Percentiles rank a stretch among this genome's conserved stretches.
phyloP scores from a whole-genome alignment of 129 eudicot species.

The Arctium minus region DNA sequence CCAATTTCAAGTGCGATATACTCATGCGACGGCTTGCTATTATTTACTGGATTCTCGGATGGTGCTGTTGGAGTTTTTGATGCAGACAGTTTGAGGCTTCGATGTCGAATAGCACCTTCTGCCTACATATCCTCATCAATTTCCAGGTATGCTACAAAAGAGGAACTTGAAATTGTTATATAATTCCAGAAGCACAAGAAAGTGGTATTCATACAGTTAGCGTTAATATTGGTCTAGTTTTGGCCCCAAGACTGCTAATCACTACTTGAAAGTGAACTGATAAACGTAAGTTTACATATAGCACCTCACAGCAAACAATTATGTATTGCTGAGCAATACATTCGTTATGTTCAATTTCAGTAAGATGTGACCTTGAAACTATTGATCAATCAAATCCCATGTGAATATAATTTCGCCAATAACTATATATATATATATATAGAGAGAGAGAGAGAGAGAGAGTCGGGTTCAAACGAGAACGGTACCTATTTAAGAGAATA shows the following conservation, averaged over 20 bases:
- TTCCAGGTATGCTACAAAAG: constrained; percentile 40
- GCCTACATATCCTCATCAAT: constrained; percentile 61
- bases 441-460: too few species aligned
- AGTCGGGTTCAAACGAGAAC: too few species aligned
- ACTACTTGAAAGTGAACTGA: background rate
- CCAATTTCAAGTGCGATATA: constrained; percentile 67
- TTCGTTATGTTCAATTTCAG: too few species aligned
- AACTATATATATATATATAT: too few species aligned
- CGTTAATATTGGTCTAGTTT: background rate
- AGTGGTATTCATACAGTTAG: background rate
- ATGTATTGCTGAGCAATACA: too few species aligned
- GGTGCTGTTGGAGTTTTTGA: constrained; percentile 80
- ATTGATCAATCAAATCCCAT: too few species aligned
- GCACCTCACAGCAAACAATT: background rate
- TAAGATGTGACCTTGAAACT: too few species aligned
- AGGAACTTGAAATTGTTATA: background rate
- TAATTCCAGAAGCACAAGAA: background rate
- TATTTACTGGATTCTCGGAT: constrained; percentile 68
- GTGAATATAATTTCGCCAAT: too few species aligned
- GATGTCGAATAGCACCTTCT: constrained; percentile 72
- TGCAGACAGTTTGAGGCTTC: constrained; percentile 61
- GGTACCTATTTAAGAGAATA: too few species aligned
- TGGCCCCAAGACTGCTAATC: background rate
- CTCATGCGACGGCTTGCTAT: constrained; percentile 68
- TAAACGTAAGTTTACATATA: background rate